These are phyloP conservation scores for Marasmius tenuissimus DNA, from an alignment of 1,284 basidiomycete species.

Conservation along the genomic window DNA sequence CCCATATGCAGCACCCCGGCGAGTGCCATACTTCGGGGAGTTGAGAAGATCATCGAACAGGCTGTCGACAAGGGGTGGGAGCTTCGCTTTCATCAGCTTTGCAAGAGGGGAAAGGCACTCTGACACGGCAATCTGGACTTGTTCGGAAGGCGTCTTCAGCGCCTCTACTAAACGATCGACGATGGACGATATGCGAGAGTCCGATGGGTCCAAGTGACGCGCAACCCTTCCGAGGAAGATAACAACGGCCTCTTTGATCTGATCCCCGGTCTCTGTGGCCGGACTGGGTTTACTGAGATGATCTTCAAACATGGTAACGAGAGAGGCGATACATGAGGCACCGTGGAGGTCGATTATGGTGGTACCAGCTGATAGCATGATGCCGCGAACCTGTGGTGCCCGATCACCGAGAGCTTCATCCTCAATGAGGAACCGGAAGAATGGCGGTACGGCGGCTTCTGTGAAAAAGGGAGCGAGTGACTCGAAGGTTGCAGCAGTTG, in stretches of 20 bases:
- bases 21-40: slow-evolving; percentile 85
- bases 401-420: slow-evolving; percentile 90
- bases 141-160: slow-evolving; percentile 92
- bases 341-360: slow-evolving; percentile 87
- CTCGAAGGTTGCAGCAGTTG: slow-evolving; percentile 74
- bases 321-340: slow-evolving; percentile 64
- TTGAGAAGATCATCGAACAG: slow-evolving; percentile 79
- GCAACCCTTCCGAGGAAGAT: slow-evolving; percentile 95
- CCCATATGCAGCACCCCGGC: slow-evolving; percentile 96
- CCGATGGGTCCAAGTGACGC: slow-evolving; percentile 79
- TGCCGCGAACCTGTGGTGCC: slow-evolving; percentile 77
- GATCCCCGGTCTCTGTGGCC: slow-evolving; percentile 76
- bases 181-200: slow-evolving; percentile 79
- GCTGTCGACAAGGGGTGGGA: slow-evolving; percentile 72
- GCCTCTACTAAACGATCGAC: slow-evolving; percentile 91
- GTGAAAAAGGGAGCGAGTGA: slow-evolving; percentile 71
- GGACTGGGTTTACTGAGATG: slow-evolving; percentile 68
- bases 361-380: slow-evolving; percentile 87
- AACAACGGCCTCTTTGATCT: slow-evolving; percentile 93
- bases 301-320: slow-evolving; percentile 86
- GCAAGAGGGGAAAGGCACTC: slow-evolving; percentile 93
- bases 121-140: slow-evolving; percentile 95
- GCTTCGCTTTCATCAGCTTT: slow-evolving; percentile 63
- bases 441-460: slow-evolving; percentile 66
- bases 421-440: slow-evolving; percentile 88